Conservation (phyloP, 805 yeast genomes). For the Monosporozyma siamensis region DNA sequence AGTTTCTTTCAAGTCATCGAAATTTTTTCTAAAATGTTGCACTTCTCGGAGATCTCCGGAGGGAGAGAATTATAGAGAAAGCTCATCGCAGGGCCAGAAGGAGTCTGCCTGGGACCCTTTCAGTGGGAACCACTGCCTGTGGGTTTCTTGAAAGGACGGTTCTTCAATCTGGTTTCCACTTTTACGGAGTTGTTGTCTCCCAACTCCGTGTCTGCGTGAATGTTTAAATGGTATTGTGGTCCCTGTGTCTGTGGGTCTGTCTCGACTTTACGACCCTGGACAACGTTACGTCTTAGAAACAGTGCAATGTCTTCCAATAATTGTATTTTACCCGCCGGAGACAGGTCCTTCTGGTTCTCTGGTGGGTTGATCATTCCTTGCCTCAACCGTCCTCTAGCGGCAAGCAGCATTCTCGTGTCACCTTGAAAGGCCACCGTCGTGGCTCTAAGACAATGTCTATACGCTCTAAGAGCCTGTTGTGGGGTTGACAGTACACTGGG, state of each 20-base stretch:
- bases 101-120: too few relatives aligned
- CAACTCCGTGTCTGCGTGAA: conserved; percentile 75
- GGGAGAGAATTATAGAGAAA: too few relatives aligned
- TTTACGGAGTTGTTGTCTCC: conserved; percentile 84
- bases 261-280: conserved; percentile 57
- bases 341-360: conserved; percentile 38
- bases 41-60: conserved; percentile 7
- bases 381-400: conserved; percentile 54
- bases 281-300: conserved; percentile 67
- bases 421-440: conserved; percentile 48
- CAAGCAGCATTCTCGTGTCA: conserved; percentile 37
- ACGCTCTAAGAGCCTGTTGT: conserved; percentile 33
- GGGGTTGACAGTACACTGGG: not conserved
- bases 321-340: conserved; percentile 38
- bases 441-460: conserved; percentile 59
- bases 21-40: too few relatives aligned
- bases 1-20: too few relatives aligned
- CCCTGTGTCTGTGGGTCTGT: conserved; percentile 5
- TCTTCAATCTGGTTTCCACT: conserved; percentile 16
- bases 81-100: too few relatives aligned
- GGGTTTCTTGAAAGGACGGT: not conserved
- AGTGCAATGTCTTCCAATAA: conserved; percentile 61
- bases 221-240: conserved; percentile 39
- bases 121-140: too few relatives aligned
- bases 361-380: conserved; percentile 39